A percentile compares a stretch with the other conserved stretches of the same genome.
Conservation (phyloP, 73 alveolate species). For the Blepharisma stoltei region DNA sequence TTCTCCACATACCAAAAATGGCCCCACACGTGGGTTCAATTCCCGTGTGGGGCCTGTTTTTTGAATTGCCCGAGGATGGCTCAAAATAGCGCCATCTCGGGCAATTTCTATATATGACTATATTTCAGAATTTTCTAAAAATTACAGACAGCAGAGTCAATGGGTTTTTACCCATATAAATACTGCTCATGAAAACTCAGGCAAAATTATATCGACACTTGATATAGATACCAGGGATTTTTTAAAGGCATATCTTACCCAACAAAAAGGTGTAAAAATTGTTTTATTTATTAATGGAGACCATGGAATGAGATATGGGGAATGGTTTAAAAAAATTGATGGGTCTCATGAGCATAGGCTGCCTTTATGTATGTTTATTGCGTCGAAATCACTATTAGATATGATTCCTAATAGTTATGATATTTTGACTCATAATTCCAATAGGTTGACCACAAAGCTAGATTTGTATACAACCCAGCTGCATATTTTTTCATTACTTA, state of each 20-base stretch:
- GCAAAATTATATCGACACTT: not conserved
- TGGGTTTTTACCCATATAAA: constrained; percentile 25
- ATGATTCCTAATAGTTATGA: constrained; percentile 19
- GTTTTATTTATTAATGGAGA: constrained; percentile 23
- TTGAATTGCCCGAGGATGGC: too few relatives aligned
- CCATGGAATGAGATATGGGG: constrained; percentile 36
- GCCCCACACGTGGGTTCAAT: too few relatives aligned
- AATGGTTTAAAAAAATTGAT: constrained; percentile 15
- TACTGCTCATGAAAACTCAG: constrained; percentile 31
- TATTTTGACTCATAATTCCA: constrained; percentile 23
- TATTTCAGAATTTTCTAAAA: constrained; percentile 4
- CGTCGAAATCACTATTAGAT: not conserved
- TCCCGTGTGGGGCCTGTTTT: too few relatives aligned
- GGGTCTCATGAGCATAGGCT: constrained; percentile 28
- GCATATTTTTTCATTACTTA: not conserved
- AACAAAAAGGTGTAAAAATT: not conserved
- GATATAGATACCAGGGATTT: constrained; percentile 23
- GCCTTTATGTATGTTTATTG: constrained; percentile 8
- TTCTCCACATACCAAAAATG: too few relatives aligned
- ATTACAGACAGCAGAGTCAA: constrained; percentile 1
- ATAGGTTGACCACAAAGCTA: constrained; percentile 2
- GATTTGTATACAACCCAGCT: constrained; percentile 21
- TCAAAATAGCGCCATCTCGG: too few relatives aligned
- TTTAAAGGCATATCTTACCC: not conserved
- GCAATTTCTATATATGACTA: too few relatives aligned